Percentiles rank a stretch among this genome's conserved stretches.
Evolutionary conservation across 768 basidiomycete genomes (phyloP).

Genomic region (Solioccasus polychromus): DNA sequence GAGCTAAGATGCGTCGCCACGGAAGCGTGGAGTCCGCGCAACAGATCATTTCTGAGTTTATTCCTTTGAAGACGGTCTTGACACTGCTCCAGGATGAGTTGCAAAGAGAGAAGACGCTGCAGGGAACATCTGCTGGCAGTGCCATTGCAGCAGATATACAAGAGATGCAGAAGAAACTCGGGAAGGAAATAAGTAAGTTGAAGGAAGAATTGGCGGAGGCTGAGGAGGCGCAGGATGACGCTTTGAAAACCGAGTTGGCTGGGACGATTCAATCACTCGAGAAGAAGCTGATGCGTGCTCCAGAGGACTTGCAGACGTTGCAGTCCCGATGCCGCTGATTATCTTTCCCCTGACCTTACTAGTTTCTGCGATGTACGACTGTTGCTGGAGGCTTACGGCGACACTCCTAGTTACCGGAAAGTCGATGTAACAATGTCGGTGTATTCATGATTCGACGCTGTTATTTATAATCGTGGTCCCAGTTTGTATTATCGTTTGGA

Average conservation of each 20-base stretch:
- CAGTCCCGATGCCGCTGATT: too few species aligned
- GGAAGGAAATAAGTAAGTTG: slow-evolving; percentile 39
- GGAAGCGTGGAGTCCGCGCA: slow-evolving; percentile 40
- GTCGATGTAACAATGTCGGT: too few species aligned
- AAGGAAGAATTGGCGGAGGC: slow-evolving; percentile 42
- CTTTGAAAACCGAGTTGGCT: slow-evolving; percentile 2
- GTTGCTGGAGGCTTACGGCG: too few species aligned
- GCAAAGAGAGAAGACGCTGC: slow-evolving; percentile 38
- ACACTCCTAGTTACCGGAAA: too few species aligned
- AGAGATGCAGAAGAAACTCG: slow-evolving; percentile 38
- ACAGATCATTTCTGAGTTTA: slow-evolving; percentile 37
- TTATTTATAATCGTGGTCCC: too few species aligned
- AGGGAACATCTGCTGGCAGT: slow-evolving; percentile 45
- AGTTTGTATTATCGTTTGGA: too few species aligned
- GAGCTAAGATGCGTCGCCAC: slow-evolving; percentile 40
- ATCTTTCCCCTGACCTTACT: too few species aligned
- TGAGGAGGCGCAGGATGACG: slow-evolving; percentile 17
- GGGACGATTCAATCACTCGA: too few species aligned
- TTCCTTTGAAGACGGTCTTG: slow-evolving; percentile 33
- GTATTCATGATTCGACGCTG: too few species aligned
- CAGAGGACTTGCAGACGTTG: too few species aligned
- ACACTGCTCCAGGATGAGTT: slow-evolving; percentile 50
- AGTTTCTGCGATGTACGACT: too few species aligned
- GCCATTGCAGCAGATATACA: slow-evolving; percentile 41
- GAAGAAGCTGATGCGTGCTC: too few species aligned